Percentiles rank a stretch among this genome's conserved stretches.
These are phyloP conservation scores for Pleurotus tuber-regium DNA, from an alignment of 768 basidiomycete genomes.

Conservation along the genomic window DNA sequence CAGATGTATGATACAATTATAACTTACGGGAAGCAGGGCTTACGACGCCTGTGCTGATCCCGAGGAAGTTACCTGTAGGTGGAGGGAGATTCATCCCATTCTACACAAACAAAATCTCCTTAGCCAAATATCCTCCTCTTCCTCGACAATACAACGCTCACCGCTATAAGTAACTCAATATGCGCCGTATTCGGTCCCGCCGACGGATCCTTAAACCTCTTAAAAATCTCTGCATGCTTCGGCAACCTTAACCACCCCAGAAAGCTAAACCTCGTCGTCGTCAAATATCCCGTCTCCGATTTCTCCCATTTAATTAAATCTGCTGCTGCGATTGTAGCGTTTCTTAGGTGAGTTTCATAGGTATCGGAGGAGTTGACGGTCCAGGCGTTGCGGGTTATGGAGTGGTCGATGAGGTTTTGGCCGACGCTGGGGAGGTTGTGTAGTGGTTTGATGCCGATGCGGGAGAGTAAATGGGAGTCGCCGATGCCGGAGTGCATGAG, in stretches of 20 bases:
- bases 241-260: conserved; percentile 23
- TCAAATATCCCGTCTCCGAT: conserved; percentile 19
- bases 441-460: conserved; percentile 15
- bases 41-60: background rate
- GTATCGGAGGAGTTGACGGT: conserved; percentile 16
- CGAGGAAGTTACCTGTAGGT: conserved; percentile 13
- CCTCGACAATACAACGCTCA: conserved; percentile 13
- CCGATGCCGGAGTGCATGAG: conserved; percentile 27
- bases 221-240: conserved; percentile 24
- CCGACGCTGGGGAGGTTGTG: conserved; percentile 22
- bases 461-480: conserved; percentile 2
- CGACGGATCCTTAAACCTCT: conserved; percentile 30
- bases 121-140: background rate
- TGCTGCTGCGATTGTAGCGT: conserved; percentile 13
- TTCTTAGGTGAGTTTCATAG: conserved; percentile 12
- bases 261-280: conserved; percentile 10
- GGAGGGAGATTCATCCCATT: conserved; percentile 6
- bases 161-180: conserved; percentile 30
- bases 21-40: background rate
- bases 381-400: conserved; percentile 4
- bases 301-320: conserved; percentile 18
- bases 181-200: conserved; percentile 34
- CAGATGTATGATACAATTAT: background rate
- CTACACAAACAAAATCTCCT: background rate
- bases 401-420: conserved; percentile 26